A percentile compares a stretch with the other conserved stretches of the same genome.
These are phyloP conservation scores for Venturia pyrina DNA, from an alignment of 2,329 filamentous ascomycete genomes.

Conservation along the genomic window DNA sequence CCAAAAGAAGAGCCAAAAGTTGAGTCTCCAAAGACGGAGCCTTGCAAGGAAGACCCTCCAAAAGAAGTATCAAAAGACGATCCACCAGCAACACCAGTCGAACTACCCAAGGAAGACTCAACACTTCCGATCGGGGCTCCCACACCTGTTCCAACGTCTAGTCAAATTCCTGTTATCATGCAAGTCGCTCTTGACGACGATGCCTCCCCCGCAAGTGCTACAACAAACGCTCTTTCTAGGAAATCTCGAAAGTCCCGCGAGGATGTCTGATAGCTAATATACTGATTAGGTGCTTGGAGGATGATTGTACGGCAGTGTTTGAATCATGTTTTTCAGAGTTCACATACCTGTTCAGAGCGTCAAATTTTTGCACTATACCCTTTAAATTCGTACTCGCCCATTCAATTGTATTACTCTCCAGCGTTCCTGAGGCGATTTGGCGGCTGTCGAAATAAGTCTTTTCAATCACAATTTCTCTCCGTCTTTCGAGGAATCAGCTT, in stretches of 20 bases:
- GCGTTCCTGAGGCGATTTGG: neutral
- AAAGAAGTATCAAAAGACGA: neutral
- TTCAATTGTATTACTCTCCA: neutral
- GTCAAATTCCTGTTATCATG: neutral
- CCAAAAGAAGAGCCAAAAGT: neutral
- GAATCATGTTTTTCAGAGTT: neutral
- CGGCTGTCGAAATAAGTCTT: no score
- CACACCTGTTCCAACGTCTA: neutral
- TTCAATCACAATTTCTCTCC: no score
- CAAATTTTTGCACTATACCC: neutral
- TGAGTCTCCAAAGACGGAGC: neutral
- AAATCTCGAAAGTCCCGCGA: neutral
- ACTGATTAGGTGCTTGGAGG: no score
- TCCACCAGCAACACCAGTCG: neutral
- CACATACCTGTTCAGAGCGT: neutral
- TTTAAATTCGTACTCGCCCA: neutral
- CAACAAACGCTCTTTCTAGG: neutral
- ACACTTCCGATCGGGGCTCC: neutral
- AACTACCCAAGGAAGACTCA: neutral
- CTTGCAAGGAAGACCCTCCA: neutral
- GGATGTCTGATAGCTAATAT: neutral
- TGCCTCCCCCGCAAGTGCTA: neutral
- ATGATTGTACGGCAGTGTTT: neutral
- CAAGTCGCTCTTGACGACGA: neutral
- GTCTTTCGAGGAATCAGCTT: no score